phyloP scores from a whole-genome alignment of 2,329 filamentous ascomycete species.

The Cladophialophora yegresii region DNA sequence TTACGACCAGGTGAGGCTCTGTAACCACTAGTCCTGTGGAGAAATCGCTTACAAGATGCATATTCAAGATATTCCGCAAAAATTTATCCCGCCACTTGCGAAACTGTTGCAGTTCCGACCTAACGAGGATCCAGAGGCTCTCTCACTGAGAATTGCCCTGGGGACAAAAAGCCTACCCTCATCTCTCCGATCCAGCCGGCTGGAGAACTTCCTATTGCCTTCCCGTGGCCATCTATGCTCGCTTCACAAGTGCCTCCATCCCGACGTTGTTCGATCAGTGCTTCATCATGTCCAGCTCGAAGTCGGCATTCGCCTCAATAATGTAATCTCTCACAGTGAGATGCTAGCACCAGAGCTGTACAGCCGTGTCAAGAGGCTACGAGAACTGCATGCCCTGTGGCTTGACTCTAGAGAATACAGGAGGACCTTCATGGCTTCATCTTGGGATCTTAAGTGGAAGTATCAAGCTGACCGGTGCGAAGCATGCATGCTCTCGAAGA shows the following conservation, averaged over 20 bases:
- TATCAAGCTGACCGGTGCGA: constrained; percentile 43
- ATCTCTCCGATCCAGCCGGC: constrained; percentile 30
- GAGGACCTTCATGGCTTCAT: constrained; percentile 16
- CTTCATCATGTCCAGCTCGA: constrained; percentile 32
- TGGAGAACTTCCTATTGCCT: constrained; percentile 32
- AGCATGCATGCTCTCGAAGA: constrained; percentile 44
- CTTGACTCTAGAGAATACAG: constrained; percentile 26
- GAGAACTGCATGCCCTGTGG: constrained; percentile 42
- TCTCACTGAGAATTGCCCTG: constrained; percentile 19
- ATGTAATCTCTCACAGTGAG: constrained; percentile 25
- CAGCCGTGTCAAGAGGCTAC: constrained; percentile 37
- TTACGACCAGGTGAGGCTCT: constrained; percentile 7
- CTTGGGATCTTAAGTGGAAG: constrained; percentile 27
- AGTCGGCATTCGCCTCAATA: constrained; percentile 33
- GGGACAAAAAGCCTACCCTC: constrained; percentile 31
- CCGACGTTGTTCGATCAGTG: constrained; percentile 27
- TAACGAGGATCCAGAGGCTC: constrained; percentile 14
- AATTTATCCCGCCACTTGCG: constrained; percentile 16
- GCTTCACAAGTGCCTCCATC: constrained; percentile 33
- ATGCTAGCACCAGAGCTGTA: constrained; percentile 26
- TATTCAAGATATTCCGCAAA: constrained; percentile 27
- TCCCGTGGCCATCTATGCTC: constrained; percentile 26
- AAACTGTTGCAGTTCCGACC: constrained; percentile 29
- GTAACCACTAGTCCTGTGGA: neutral
- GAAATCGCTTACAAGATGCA: constrained; percentile 25